Evolutionary conservation across 2,329 filamentous ascomycete species (phyloP), one percentile per base, ranked within the genome.

Genomic region (Ophiostoma sp.): DNA sequence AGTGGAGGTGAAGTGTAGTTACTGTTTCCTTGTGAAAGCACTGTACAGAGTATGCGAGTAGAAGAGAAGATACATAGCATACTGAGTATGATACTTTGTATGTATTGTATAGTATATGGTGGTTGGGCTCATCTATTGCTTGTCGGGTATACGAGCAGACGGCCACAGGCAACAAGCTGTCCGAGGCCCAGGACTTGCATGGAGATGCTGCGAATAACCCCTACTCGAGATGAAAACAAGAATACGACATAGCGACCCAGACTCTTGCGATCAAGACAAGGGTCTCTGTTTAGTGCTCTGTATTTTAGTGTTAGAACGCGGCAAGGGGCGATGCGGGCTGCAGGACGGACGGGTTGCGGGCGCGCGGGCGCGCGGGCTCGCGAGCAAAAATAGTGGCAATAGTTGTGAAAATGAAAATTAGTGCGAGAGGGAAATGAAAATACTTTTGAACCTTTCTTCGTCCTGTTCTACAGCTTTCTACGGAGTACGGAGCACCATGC

Each of bases 291-390:
- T 5, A 41, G 33, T 13, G 31, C 44, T 31, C 65, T 57, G 68
- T 44, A 35, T 23, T 7, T 36, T 10, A 41, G 41, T 69, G 67
- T 48, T 54, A 68, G 33, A n/a, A 10, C 33, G 66, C 72, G 72
- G 72, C 70, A 72, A 73, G 72, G 72, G 71, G 72, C 72, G 72
- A 73, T 69, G 72, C 72, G 72, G 69, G 60, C 70, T 73, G 72
- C 72, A 73, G 71, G 65, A 60, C 62, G 68, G 67, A 48, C 64
- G 65, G 67, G 67, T 31, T 39, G 44, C 65, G 68, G 67, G 66
- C 36, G 57, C 52, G 44, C 65, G 68, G 67, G 66, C 36, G 57
- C 52, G 52, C 52, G 64, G 35, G 62, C 31, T 20, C 60, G 60
- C 60, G 62, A 33, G 35, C 62, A 65, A 65, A 69, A 67, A 68